Percentiles rank a stretch among this genome's conserved stretches.
Conservation (phyloP, 2,329 filamentous ascomycete species). For the Ophiostoma sp. region DNA sequence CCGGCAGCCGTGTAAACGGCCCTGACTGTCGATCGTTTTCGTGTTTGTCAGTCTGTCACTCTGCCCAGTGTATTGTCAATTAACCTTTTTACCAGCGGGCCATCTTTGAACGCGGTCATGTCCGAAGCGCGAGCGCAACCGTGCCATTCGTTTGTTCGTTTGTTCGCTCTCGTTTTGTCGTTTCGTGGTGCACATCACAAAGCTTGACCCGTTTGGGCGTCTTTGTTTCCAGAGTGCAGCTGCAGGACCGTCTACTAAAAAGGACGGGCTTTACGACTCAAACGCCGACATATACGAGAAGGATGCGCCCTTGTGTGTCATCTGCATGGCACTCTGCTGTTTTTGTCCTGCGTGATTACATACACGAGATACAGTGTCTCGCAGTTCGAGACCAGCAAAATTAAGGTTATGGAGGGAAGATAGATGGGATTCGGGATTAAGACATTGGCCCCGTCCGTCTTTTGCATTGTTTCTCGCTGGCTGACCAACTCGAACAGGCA, state of each 20-base stretch:
- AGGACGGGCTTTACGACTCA: neutral
- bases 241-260: neutral
- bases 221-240: neutral
- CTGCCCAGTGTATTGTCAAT: neutral
- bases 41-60: neutral
- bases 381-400: neutral
- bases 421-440: neutral
- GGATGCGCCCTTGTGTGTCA: neutral
- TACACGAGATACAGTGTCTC: neutral
- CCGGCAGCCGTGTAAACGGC: neutral
- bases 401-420: neutral
- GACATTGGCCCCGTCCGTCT: neutral
- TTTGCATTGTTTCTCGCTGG: neutral
- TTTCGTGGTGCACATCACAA: neutral
- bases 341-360: constrained; percentile 1
- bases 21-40: constrained; percentile 5
- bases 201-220: constrained; percentile 5
- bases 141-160: neutral
- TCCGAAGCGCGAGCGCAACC: constrained; percentile 8
- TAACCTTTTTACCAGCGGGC: neutral
- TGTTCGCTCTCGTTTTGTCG: neutral
- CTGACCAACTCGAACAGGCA: neutral
- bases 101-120: neutral
- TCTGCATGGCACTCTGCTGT: constrained; percentile 1
- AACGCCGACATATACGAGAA: constrained; percentile 6